These are phyloP conservation scores for Entomortierella parvispora DNA, from an alignment of 192 early-diverging fungal species.

Conservation along the genomic window DNA sequence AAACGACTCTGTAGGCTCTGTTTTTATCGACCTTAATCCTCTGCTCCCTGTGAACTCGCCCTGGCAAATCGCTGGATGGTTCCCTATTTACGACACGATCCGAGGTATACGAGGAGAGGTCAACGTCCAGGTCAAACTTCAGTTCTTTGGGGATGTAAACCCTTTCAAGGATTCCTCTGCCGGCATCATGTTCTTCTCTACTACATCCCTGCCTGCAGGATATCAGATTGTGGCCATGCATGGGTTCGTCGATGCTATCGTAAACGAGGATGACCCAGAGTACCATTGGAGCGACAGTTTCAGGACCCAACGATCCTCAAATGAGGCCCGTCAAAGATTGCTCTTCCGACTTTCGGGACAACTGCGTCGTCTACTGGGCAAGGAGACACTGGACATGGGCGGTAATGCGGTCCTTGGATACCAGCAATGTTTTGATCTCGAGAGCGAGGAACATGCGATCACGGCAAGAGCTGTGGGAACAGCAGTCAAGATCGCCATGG, in stretches of 20 bases:
- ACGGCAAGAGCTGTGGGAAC: slow-evolving; percentile 82
- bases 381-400: slow-evolving; percentile 77
- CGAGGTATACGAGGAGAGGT: slow-evolving; percentile 80
- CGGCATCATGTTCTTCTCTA: slow-evolving; percentile 74
- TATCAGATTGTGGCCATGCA: slow-evolving; percentile 65
- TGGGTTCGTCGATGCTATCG: slow-evolving; percentile 78
- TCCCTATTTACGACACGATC: slow-evolving; percentile 83
- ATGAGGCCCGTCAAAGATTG: slow-evolving; percentile 77
- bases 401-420: slow-evolving; percentile 82
- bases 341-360: slow-evolving; percentile 77
- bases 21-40: slow-evolving; percentile 82
- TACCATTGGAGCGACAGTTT: slow-evolving; percentile 87
- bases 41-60: slow-evolving; percentile 74
- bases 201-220: slow-evolving; percentile 61
- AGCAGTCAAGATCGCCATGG: slow-evolving; percentile 66
- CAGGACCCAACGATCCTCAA: slow-evolving; percentile 79
- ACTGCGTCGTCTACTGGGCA: slow-evolving; percentile 75
- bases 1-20: slow-evolving; percentile 81
- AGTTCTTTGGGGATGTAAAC: slow-evolving; percentile 86
- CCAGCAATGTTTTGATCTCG: slow-evolving; percentile 81
- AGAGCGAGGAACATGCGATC: slow-evolving; percentile 75
- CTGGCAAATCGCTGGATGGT: slow-evolving; percentile 77
- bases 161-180: slow-evolving; percentile 82
- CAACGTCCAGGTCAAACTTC: slow-evolving; percentile 73
- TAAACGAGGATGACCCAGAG: slow-evolving; percentile 81